Conservation (phyloP, 164 flowering plant species). For the Tinospora cordifolia region DNA sequence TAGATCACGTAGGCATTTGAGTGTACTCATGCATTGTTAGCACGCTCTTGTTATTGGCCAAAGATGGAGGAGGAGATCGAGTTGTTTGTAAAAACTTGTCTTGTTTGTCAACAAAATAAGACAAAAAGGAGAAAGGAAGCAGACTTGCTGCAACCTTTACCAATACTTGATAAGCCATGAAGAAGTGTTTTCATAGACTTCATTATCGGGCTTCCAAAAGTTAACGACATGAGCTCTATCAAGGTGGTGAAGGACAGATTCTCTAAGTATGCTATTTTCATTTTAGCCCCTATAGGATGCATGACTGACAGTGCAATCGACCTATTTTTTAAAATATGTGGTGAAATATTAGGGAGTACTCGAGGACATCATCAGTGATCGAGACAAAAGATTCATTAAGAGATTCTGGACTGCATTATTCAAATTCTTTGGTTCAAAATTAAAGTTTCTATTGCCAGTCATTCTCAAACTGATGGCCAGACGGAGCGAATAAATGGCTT, state of each 20-base stretch:
- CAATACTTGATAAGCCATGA: background rate
- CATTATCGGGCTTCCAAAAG: background rate
- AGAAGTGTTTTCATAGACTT: conserved; percentile 3
- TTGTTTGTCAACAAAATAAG: conserved; percentile 11
- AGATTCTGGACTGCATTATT: background rate
- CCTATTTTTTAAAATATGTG: background rate
- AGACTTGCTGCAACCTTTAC: conserved; percentile 7
- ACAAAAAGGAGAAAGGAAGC: background rate
- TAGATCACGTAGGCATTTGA: conserved; percentile 18
- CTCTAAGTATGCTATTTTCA: background rate
- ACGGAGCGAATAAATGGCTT: too few relatives aligned
- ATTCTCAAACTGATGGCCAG: too few relatives aligned
- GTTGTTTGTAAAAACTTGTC: background rate
- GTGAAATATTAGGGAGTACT: background rate
- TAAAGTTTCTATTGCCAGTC: background rate
- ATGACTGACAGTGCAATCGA: background rate
- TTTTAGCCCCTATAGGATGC: background rate
- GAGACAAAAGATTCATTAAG: background rate
- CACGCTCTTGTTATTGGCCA: too few relatives aligned
- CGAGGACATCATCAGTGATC: too few relatives aligned
- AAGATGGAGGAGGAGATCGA: conserved; percentile 7
- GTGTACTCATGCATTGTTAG: too few relatives aligned
- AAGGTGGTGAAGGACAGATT: background rate
- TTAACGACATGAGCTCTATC: background rate
- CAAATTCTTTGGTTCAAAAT: background rate